Base-by-base conservation (phyloP, 2,329 filamentous ascomycete species). In the Aspergillus aculeatinus region DNA sequence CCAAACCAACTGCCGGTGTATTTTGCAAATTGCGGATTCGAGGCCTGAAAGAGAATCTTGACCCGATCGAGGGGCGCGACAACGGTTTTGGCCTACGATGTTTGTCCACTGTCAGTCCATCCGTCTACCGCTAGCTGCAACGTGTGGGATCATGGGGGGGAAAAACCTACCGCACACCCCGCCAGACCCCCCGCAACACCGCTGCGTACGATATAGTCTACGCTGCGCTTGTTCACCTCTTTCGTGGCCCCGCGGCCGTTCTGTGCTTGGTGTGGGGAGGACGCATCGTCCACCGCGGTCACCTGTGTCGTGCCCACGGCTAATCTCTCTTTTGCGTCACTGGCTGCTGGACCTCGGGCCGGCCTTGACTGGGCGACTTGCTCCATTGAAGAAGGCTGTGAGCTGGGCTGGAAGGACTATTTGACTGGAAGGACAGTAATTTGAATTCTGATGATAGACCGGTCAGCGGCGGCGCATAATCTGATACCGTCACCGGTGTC, bases 11-110 rank as follows among this genome's bases (percentile, higher is more conserved):
- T 92, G 47, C 92, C 91, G 1, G 91, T 87, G 74, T 98, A 99
- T 78, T 96, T 96, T 57, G 89, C 85, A 74, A 96, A 99, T 67
- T 95, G 89, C 3, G 95, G 95, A 71, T 95, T 97, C 71, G 90
- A 92, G 55, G 95, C 90, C 76, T 99, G 95, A 79, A 99, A 98
- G 59, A 99, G 89, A 72, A 99, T 99, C 79, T 99, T 99, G 71
- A 99, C 95, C 66, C 95, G 89, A 78, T 99, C 95, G 65, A 99
- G 89, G 25, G 95, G 95, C 25, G 92, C 95, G 42, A 99, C 96
- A 6, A 96, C 82, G 0, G 94, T 97, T 82, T 99, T 99, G 63
- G 90, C 95, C 92, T 96, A 68, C 55, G 60, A 14, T 5, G 42
- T 49, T 56, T 21, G 23, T 60, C 35, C 44, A 29, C 31, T 9